Percentiles rank a stretch among this genome's conserved stretches.
phyloP scores from a whole-genome alignment of 2,329 filamentous ascomycete species.

The Stagonosporopsis chrysanthemi region DNA sequence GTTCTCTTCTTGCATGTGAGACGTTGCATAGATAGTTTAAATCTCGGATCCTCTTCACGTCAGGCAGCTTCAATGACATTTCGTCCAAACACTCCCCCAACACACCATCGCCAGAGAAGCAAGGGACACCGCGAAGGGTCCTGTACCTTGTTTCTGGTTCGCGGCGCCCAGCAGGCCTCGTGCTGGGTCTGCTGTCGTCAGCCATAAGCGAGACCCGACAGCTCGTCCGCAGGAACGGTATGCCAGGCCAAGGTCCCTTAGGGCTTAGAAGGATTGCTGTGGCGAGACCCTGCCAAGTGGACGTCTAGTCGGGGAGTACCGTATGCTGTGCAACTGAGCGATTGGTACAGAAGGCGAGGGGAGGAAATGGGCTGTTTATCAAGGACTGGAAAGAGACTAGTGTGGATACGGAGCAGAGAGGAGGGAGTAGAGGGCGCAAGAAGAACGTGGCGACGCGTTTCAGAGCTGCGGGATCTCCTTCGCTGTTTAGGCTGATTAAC shows the following conservation, averaged over 20 bases:
- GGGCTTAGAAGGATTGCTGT: conserved; percentile 2
- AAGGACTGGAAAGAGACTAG: background rate
- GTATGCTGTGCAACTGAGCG: background rate
- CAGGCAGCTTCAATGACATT: too few relatives aligned
- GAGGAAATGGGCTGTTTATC: background rate
- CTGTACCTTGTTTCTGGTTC: background rate
- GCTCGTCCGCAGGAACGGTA: background rate
- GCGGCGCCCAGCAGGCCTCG: background rate
- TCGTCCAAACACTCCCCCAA: too few relatives aligned
- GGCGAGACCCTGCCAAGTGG: background rate
- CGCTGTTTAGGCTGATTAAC: background rate
- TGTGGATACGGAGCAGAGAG: background rate
- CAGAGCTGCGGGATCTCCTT: background rate
- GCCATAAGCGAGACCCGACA: background rate
- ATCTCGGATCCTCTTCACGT: too few relatives aligned
- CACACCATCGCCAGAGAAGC: too few relatives aligned
- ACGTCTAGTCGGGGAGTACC: background rate
- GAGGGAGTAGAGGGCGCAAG: background rate
- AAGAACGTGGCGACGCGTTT: background rate
- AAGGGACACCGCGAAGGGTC: too few relatives aligned
- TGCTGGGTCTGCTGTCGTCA: background rate
- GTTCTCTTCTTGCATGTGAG: too few relatives aligned
- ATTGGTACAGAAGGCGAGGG: too few relatives aligned
- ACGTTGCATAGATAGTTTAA: too few relatives aligned
- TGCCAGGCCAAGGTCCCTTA: background rate